Conservation (phyloP, 2,329 filamentous ascomycete genomes). For the Botrytis byssoidea region DNA sequence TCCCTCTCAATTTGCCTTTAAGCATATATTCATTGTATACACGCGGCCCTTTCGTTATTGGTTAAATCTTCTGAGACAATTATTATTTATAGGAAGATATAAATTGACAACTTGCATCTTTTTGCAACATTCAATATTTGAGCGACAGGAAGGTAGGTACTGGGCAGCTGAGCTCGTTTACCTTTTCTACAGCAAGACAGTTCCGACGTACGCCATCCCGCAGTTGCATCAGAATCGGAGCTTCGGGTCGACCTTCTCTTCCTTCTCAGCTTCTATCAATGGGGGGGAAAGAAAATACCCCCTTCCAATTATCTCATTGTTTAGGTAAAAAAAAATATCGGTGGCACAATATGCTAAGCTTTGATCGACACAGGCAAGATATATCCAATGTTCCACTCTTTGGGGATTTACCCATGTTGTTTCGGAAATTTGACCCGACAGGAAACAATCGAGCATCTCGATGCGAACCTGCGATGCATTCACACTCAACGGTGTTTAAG, state of each 20-base stretch:
- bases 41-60: neutral
- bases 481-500: neutral
- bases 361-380: slow-evolving; percentile 18
- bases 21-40: neutral
- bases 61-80: neutral
- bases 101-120: neutral
- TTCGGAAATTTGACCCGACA: slow-evolving; percentile 8
- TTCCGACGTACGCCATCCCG: neutral
- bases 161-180: neutral
- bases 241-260: neutral
- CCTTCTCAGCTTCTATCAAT: neutral
- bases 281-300: neutral
- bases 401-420: neutral
- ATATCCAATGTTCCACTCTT: slow-evolving; percentile 2
- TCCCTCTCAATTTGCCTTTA: neutral
- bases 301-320: neutral
- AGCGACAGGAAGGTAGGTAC: slow-evolving; percentile 6
- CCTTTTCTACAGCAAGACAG: neutral
- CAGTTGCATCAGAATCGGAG: neutral
- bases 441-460: neutral
- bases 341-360: slow-evolving; percentile 10
- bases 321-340: neutral
- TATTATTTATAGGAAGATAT: neutral
- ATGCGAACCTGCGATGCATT: neutral
- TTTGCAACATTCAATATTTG: neutral